Evolutionary conservation across 257 asterid genomes (phyloP).

Genomic region (Leonotis leonurus): DNA sequence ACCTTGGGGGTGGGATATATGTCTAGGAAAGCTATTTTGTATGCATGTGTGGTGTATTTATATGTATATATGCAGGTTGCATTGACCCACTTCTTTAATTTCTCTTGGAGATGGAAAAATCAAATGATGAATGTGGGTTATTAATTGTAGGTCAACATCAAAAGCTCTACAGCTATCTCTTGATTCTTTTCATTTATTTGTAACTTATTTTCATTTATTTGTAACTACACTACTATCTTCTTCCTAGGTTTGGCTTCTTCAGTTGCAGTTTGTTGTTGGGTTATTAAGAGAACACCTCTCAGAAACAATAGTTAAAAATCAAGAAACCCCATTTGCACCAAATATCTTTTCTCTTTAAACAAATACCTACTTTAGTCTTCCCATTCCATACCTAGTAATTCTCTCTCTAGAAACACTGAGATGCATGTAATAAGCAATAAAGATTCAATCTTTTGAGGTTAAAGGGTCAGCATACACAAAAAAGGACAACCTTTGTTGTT

Average conservation of each 20-base stretch:
- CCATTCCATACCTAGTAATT: neutral
- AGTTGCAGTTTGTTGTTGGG: slow-evolving; percentile 31
- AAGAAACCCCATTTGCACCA: neutral
- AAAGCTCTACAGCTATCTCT: slow-evolving; percentile 17
- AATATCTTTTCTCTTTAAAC: slow-evolving; percentile 6
- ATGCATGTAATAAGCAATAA: slow-evolving; percentile 23
- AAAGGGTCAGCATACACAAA: slow-evolving; percentile 20
- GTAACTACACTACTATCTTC: slow-evolving; percentile 5
- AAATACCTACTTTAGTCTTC: slow-evolving; percentile 11
- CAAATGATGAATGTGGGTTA: slow-evolving; percentile 42
- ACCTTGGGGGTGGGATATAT: slow-evolving; percentile 18
- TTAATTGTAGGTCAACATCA: slow-evolving; percentile 53
- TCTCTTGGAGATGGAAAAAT: slow-evolving; percentile 19
- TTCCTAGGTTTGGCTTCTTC: slow-evolving; percentile 44
- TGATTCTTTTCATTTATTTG: neutral
- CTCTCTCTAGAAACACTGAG: neutral
- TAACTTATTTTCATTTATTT: too few species aligned
- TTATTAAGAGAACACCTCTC: slow-evolving; percentile 32
- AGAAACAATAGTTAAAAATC: slow-evolving; percentile 21
- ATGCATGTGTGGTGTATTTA: slow-evolving; percentile 31
- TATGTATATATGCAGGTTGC: slow-evolving; percentile 20
- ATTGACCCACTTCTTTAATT: slow-evolving; percentile 50
- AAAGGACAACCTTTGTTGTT: slow-evolving; percentile 20
- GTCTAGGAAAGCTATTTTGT: slow-evolving; percentile 44
- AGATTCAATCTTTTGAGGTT: slow-evolving; percentile 25